phyloP scores from a whole-genome alignment of 768 basidiomycete species.

The Crassisporium funariophilum region DNA sequence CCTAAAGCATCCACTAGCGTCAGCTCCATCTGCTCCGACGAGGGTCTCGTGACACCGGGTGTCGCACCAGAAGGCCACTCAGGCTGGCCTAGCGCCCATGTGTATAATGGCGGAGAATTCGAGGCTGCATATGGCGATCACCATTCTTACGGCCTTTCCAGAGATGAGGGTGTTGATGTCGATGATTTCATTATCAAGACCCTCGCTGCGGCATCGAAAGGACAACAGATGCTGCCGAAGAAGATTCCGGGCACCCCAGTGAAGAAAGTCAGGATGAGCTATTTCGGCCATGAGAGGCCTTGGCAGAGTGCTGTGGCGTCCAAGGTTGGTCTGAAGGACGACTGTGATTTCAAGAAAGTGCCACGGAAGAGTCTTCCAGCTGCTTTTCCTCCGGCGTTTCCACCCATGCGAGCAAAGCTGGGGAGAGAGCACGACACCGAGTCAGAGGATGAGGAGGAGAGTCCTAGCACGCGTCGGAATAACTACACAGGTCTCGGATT shows the following conservation, averaged over 20 bases:
- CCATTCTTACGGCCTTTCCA: slow-evolving; percentile 14
- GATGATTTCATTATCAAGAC: slow-evolving; percentile 76
- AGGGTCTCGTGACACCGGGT: slow-evolving; percentile 73
- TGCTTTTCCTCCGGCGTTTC: slow-evolving; percentile 57
- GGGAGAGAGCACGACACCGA: slow-evolving; percentile 50
- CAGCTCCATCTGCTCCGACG: slow-evolving; percentile 62
- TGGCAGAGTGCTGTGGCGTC: slow-evolving; percentile 82
- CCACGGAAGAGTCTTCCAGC: slow-evolving; percentile 78
- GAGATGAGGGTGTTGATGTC: slow-evolving; percentile 41
- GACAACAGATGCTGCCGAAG: slow-evolving; percentile 49
- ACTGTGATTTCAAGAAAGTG: slow-evolving; percentile 47
- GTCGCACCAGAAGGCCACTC: slow-evolving; percentile 52
- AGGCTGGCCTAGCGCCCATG: slow-evolving; percentile 60
- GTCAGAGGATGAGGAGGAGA: slow-evolving; percentile 68
- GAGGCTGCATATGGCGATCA: slow-evolving; percentile 42
- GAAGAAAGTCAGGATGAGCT: slow-evolving; percentile 68
- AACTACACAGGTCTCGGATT: slow-evolving; percentile 69
- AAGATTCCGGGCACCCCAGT: slow-evolving; percentile 80
- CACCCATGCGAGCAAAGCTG: slow-evolving; percentile 30
- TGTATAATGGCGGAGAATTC: slow-evolving; percentile 35
- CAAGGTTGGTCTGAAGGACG: slow-evolving; percentile 59
- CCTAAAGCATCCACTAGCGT: slow-evolving; percentile 64
- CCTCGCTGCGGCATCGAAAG: slow-evolving; percentile 59
- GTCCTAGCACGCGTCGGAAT: slow-evolving; percentile 57
- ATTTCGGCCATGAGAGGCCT: slow-evolving; percentile 59